Percentiles rank a stretch among this genome's conserved stretches.
Conservation (phyloP, 257 asterid genomes). For the Hygrophila difformis region DNA sequence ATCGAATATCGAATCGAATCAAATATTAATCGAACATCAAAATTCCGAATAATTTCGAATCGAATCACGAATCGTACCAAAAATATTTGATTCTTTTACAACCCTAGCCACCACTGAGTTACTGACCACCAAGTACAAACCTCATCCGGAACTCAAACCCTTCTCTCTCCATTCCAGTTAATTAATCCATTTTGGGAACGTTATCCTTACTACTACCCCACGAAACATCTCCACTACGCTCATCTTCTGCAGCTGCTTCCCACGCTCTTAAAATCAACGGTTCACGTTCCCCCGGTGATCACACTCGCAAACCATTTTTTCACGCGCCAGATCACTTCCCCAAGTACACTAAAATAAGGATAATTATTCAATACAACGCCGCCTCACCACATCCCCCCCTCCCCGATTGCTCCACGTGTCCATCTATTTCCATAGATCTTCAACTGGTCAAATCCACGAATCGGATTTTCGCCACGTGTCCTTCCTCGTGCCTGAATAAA, state of each 20-base stretch:
- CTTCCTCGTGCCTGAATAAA: too few species aligned
- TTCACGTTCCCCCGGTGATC: background rate
- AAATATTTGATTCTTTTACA: too few species aligned
- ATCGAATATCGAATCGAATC: too few species aligned
- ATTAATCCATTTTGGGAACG: constrained; percentile 37
- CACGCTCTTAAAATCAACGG: too few species aligned
- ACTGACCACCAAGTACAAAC: constrained; percentile 10
- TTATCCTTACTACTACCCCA: constrained; percentile 22
- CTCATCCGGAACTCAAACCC: constrained; percentile 35
- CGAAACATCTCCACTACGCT: constrained; percentile 2
- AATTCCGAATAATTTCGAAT: too few species aligned
- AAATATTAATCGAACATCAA: too few species aligned
- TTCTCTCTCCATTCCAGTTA: constrained; percentile 31
- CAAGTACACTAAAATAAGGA: constrained; percentile 12
- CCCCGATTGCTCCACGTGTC: constrained; percentile 29
- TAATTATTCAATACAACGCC: constrained; percentile 12
- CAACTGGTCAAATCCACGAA: constrained; percentile 30
- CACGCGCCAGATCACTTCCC: background rate
- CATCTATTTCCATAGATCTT: constrained; percentile 17
- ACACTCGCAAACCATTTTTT: constrained; percentile 1
- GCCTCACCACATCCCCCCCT: constrained; percentile 19
- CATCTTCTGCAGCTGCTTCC: too few species aligned
- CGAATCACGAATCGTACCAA: too few species aligned
- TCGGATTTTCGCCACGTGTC: constrained; percentile 30
- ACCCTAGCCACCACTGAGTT: too few species aligned